A percentile compares a stretch with the other conserved stretches of the same genome.
Conservation (phyloP, 2,329 filamentous ascomycete genomes). For the Myriangium duriaei region DNA sequence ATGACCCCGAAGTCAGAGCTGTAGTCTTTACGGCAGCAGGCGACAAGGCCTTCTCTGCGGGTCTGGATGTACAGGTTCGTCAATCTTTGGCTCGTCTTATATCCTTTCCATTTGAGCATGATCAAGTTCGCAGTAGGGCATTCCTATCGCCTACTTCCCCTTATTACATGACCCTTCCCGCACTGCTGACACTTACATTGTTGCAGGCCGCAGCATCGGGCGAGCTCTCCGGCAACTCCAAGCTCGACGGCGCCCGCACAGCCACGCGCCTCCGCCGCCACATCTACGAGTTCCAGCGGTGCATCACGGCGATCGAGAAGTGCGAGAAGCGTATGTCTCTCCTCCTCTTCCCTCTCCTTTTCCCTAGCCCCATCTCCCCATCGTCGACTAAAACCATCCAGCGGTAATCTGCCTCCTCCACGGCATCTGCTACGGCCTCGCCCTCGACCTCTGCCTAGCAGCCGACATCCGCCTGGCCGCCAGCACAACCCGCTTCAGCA, state of each 20-base stretch:
- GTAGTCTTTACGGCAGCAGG: conserved; percentile 73
- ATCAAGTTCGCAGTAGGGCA: too few species aligned
- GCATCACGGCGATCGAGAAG: conserved; percentile 62
- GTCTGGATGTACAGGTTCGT: conserved; percentile 56
- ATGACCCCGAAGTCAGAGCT: conserved; percentile 58
- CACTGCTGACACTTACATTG: too few species aligned
- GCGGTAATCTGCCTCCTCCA: conserved; percentile 75
- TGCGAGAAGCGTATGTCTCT: conserved; percentile 65
- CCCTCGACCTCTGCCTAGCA: conserved; percentile 55
- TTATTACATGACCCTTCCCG: too few species aligned
- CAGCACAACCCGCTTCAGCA: conserved; percentile 47
- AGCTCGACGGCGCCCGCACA: conserved; percentile 8
- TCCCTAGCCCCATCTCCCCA: neutral
- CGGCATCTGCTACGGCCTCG: conserved; percentile 64
- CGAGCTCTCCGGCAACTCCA: conserved; percentile 2
- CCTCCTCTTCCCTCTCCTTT: too few species aligned
- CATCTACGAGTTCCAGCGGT: conserved; percentile 69
- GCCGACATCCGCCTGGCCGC: conserved; percentile 56
- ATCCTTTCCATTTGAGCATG: too few species aligned
- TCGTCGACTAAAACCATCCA: conserved; percentile 19
- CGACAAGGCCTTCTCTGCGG: conserved; percentile 71
- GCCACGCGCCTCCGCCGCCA: conserved; percentile 46
- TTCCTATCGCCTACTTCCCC: too few species aligned
- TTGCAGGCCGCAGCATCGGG: conserved; percentile 5
- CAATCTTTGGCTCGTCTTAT: neutral